Base-by-base conservation (phyloP, 352 stramenopile species). In the Pythium dissotocum region DNA sequence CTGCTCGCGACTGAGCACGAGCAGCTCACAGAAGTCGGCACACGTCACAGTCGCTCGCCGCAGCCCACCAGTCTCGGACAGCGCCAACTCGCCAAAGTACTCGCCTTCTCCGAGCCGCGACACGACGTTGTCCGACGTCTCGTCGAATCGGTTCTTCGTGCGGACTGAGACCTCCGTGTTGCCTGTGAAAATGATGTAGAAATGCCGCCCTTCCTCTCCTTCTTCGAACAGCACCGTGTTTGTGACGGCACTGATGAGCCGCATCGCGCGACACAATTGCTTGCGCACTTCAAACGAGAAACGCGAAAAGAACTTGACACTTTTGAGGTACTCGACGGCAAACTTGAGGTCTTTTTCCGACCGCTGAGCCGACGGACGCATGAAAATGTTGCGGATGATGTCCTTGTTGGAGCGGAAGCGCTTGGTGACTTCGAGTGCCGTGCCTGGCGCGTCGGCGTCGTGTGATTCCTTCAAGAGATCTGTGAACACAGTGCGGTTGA, bases 261-360 rank as follows among this genome's bases (percentile, higher is more conserved):
- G 78, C 82, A 95, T 90, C 0, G 83, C 87, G 55, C 90, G 91
- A 70, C 87, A 95, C 8, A 95, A 65, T 51, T 93, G 82, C 51
- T 95, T 95, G 33, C 87, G 87, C 36, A 95, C 87, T 70, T 93
- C 87, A 58, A 95, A 93, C 1, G 83, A 91, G 59, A 95, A 95
- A 4, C 87, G 80, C 18, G 85, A 83, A 57, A 95, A 95, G 48
- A 95, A 95, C 56, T 95, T 95, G 75, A 95, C 87, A 42, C 87
- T 80, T 53, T 95, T 91, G 53, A 95, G 75, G 35, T 95, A 95
- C 64, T 93, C 85, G 14, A 95, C 85, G 1, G 87, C 82, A 42
- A 95, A 93, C 55, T 93, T 95, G 48, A 95, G 66, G 58, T 95
- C 87, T 61, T 92, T 91, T 33, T 95, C 87, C 0, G 85, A 91